These are phyloP conservation scores for Fagus crenata DNA, from an alignment of 306 rosid species.

Conservation along the genomic window DNA sequence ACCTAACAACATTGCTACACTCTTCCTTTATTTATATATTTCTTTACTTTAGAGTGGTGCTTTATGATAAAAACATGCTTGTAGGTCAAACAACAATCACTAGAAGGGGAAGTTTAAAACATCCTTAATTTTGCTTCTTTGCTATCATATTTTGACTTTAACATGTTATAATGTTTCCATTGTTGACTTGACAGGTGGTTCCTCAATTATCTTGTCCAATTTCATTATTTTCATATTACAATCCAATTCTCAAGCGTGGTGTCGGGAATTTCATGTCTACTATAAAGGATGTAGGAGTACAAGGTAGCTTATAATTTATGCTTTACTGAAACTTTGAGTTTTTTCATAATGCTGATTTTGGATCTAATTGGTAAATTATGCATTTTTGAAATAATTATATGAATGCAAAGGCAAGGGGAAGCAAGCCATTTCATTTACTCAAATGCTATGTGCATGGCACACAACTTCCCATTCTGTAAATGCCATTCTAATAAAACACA, in stretches of 20 bases:
- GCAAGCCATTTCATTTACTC: conserved; percentile 20
- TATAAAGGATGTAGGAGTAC: conserved; percentile 65
- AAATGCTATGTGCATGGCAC: conserved; percentile 6
- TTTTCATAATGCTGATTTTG: conserved; percentile 8
- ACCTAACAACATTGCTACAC: not conserved
- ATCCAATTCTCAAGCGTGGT: conserved; percentile 91
- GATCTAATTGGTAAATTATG: conserved; percentile 7
- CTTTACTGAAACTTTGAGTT: conserved; percentile 19
- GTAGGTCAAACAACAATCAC: not conserved
- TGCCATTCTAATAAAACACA: not conserved
- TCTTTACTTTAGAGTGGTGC: not conserved
- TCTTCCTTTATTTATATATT: not conserved
- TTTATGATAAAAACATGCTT: not conserved
- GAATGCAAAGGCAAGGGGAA: conserved; percentile 1
- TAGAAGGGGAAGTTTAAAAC: not conserved
- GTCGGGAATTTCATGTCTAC: conserved; percentile 66
- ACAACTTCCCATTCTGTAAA: not conserved
- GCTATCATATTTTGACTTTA: not conserved
- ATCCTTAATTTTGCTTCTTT: not conserved
- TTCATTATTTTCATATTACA: conserved; percentile 83
- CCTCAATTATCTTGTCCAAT: conserved; percentile 83
- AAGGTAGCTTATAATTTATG: conserved; percentile 48
- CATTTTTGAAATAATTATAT: conserved; percentile 3
- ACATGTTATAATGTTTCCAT: conserved; percentile 9
- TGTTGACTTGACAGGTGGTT: conserved; percentile 60